Percentiles rank a stretch among this genome's conserved stretches.
Conservation (phyloP, 108 stramenopile species). For the Fistulifera pelliculosa region DNA sequence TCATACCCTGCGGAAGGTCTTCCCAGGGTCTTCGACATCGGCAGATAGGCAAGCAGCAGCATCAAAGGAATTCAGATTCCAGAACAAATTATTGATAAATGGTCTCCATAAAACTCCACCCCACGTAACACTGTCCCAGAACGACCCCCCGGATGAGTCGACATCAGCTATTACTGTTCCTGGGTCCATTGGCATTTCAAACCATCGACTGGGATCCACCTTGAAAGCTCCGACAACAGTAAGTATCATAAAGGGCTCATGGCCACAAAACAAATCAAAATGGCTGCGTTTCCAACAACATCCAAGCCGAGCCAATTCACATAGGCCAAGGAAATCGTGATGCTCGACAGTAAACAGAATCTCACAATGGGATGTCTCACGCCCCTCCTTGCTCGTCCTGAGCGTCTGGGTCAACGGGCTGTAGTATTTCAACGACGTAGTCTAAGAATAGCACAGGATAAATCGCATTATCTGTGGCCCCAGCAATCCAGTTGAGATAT, state of each 20-base stretch:
- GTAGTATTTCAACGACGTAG: conserved; percentile 45
- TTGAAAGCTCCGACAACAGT: conserved; percentile 59
- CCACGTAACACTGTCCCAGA: conserved; percentile 10
- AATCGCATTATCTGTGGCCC: conserved; percentile 86
- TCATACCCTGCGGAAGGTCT: conserved; percentile 68
- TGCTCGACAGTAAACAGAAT: conserved; percentile 21
- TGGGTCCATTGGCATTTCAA: conserved; percentile 36
- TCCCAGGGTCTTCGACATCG: conserved; percentile 65
- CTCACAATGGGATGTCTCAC: background rate
- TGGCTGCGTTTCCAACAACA: conserved; percentile 76
- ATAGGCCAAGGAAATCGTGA: conserved; percentile 60
- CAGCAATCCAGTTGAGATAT: conserved; percentile 73
- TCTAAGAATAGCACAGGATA: conserved; percentile 80
- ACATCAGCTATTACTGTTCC: background rate
- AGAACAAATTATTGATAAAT: conserved; percentile 91
- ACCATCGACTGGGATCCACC: conserved; percentile 75
- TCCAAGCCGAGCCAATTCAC: conserved; percentile 83
- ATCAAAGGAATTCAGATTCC: conserved; percentile 94
- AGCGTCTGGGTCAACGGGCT: conserved; percentile 7
- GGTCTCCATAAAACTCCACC: conserved; percentile 83
- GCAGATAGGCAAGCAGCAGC: conserved; percentile 74
- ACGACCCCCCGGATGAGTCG: conserved; percentile 8
- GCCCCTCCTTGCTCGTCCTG: background rate
- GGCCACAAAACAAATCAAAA: conserved; percentile 71
- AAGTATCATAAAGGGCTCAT: conserved; percentile 89